A percentile compares a stretch with the other conserved stretches of the same genome.
Conservation (phyloP, 805 yeast genomes). For the Millerozyma acaciae region DNA sequence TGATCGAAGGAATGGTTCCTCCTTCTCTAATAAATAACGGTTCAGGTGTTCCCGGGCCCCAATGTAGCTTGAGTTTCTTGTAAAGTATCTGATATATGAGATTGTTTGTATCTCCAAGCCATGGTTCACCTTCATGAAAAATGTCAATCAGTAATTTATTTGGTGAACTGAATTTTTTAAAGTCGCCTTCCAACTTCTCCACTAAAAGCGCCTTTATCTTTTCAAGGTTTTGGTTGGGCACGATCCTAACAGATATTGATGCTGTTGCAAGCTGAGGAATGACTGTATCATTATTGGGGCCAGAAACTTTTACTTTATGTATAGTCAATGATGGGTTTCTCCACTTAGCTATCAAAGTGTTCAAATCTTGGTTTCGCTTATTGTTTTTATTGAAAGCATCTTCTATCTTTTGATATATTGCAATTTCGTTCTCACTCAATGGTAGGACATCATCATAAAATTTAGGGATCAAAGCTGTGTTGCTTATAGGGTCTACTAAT, state of each 20-base stretch:
- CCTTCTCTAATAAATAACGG: conserved; percentile 93
- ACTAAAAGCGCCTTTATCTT: conserved; percentile 51
- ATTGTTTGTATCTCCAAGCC: conserved; percentile 87
- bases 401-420: conserved; percentile 59
- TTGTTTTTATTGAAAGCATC: conserved; percentile 25
- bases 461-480: conserved; percentile 56
- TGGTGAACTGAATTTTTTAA: conserved; percentile 48
- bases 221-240: conserved; percentile 77
- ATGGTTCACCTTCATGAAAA: conserved; percentile 87
- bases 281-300: conserved; percentile 85
- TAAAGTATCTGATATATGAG: conserved; percentile 65
- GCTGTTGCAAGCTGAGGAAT: conserved; percentile 81
- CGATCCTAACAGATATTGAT: conserved; percentile 76
- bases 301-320: conserved; percentile 80
- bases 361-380: conserved; percentile 33
- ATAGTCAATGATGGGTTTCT: conserved; percentile 83
- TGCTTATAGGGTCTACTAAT: conserved; percentile 45
- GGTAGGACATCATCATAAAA: conserved; percentile 68
- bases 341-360: conserved; percentile 76
- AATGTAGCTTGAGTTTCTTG: conserved; percentile 58
- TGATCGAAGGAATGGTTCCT: conserved; percentile 89
- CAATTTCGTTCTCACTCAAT: conserved; percentile 53
- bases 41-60: conserved; percentile 62
- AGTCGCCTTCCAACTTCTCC: conserved; percentile 42
- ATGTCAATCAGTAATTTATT: conserved; percentile 61